Base-by-base conservation (phyloP, 1,284 basidiomycete genomes). In the Trichosporon sp. region DNA sequence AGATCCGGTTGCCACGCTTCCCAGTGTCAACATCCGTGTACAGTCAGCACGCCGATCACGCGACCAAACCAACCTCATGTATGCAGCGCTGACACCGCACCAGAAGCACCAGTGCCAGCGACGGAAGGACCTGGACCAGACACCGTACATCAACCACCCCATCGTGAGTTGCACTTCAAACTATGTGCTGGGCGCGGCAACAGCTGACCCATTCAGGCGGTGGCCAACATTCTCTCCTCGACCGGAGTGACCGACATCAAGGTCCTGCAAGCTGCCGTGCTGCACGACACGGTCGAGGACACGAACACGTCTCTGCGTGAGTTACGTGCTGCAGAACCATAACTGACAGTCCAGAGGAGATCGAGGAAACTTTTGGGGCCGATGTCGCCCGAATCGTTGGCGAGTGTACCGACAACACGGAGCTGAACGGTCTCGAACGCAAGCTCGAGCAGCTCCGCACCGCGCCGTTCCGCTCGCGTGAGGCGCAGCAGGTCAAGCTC, bases 281-380 rank as follows among this genome's bases (percentile, higher is more conserved):
- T 85, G 31, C 84, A 86, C 69, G 85, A 86, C 71, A 84, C 83
- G 1, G 80, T 86, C 12, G 85, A 86, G 74, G 85, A 86, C 69
- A 85, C 84, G 4, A 78, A 82, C 51, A 83, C 81, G 7, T 81
- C 81, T 0, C 73, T 81, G 1, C 78, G 81, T 76, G 76, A 78
- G 76, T 73, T 37, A 5, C 54, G 3, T 46, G 38, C 38, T 40
- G 38, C 35, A 37, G 35, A 7, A 10, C 35, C 35, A 37, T 32
- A 21, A n/a, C 66, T 65, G 19, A 71, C 63, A 59, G 3, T 19
- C 19, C 69, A 81, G 80, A 81, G 69, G 81, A 83, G 67, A 77
- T 85, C 6, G 74, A 73, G 26, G 65, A 74, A 12, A 69, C 73
- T 16, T 85, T 86, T 61, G 84, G 84, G 1, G 70, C 75, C 1